Base-by-base conservation (phyloP, 352 stramenopile species). In the Thraustochytrium aureum region DNA sequence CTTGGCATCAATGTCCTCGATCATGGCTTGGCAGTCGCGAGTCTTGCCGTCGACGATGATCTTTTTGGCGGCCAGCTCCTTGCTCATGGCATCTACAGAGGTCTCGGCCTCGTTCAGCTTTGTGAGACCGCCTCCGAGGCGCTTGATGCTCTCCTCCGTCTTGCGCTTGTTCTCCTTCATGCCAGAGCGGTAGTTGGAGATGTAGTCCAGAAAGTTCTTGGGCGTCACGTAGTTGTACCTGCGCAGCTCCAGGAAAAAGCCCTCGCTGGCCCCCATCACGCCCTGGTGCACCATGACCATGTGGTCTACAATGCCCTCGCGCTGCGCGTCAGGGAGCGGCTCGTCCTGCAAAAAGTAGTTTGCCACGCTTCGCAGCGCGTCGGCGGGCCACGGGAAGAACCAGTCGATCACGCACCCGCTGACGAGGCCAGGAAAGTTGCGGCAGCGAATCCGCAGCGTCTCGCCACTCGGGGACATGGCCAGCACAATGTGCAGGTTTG, bases 141-240 rank as follows among this genome's bases (percentile, higher is more conserved):
- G 88, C 30, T 93, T 90, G 43, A 96, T 94, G 41, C 90, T 92
- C 0, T 86, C 87, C n/a, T 92, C 92, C 39, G 97, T 92, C 59
- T 93, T 95, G 6, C 89, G 81, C 37, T 92, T 91, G 79, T 96
- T 96, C 38, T 93, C 87, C 64, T 95, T 93, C 6, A 98, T 86
- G 59, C 96, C 90, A 39, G 90, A 84, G 2, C 92, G 85, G 83
- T 98, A 98, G 74, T 96, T 98, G 0, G 87, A 86, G 54, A 98
- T 95, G 61, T 96, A 97, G 84, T 98, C 94, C 22, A 98, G 84
- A 72, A 98, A 98, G 82, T 97, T 98, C 84, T 97, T 98, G 0
- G 94, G 94, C 2, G 94, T 98, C n/a, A 98, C 94, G 84, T 98
- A 98, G 87, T 98, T 98, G 83, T 94, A 90, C 0, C 94, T 88